Base-by-base conservation (phyloP, 148 eudicot species). In the Camellia sinensis region DNA sequence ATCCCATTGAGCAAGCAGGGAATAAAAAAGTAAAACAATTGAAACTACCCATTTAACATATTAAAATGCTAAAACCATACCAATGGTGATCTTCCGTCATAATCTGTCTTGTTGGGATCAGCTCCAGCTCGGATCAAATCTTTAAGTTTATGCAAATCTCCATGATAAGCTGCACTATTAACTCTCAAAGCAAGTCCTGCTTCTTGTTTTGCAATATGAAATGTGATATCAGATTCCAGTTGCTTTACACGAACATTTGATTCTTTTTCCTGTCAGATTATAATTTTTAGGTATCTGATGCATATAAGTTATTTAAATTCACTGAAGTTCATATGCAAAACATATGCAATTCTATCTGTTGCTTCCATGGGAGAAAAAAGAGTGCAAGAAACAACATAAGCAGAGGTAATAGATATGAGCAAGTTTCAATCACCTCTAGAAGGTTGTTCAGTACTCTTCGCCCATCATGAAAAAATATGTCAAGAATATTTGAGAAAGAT, bases 131-230 rank as follows among this genome's bases (percentile, higher is more conserved):
- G 86, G 43, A 96, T 81, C 64, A 91, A 80, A 80, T 82, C 80
- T 85, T 91, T 96, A 14, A 96, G 87, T 76, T 94, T 98, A 87
- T 86, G 80, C 43, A 94, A 74, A 79, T 96, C 98, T 12, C 97
- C 98, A 72, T 89, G 81, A 83, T 82, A 91, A 81, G 97, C 97
- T 75, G 95, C 90, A 85, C 81, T 89, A 75, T 94, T 96, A 67
- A 96, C 98, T 84, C 85, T 92, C 62, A 91, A 82, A 78, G 99
- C 98, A 90, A 96, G 97, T 84, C 94, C 99, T 44, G 99, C 93
- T 80, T 96, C 99, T 82, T 94, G 95, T 82, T 89, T 91, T 50
- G 80, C 94, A 52, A 96, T 89, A 82, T 91, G 99, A 82, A 90
- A 86, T 41, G 89, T 82, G 71, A 96, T 92, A 81, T 96, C 97